Percentiles rank a stretch among this genome's conserved stretches.
These are phyloP conservation scores for Phytophthora kernoviae DNA, from an alignment of 352 stramenopile species.

Conservation along the genomic window DNA sequence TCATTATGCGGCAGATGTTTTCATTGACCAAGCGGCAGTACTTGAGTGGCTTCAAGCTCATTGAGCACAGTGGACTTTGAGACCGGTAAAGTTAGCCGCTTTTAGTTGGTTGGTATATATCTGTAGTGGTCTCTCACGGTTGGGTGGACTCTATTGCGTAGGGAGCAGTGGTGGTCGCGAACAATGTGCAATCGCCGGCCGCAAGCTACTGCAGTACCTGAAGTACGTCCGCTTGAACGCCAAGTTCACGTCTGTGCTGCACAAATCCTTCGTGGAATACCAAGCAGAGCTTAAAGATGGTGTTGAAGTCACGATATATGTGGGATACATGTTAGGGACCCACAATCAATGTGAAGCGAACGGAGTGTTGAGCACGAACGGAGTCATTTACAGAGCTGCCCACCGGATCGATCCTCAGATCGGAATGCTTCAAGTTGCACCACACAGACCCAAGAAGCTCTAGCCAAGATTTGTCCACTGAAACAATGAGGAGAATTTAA, in stretches of 20 bases:
- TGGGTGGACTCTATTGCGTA: constrained; percentile 5
- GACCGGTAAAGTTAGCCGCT: constrained; percentile 11
- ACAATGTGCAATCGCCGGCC: constrained; percentile 44
- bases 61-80: constrained; percentile 35
- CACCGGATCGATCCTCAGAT: background rate
- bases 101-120: background rate
- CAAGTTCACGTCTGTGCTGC: constrained; percentile 35
- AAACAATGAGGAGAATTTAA: too few species aligned
- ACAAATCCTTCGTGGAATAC: constrained; percentile 36
- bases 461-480: too few species aligned
- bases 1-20: constrained; percentile 28
- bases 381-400: background rate
- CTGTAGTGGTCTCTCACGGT: background rate
- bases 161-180: constrained; percentile 35
- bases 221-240: constrained; percentile 35
- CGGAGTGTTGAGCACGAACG: background rate
- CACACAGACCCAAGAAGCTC: too few species aligned
- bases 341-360: too few species aligned
- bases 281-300: constrained; percentile 30
- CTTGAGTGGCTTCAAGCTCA: constrained; percentile 34
- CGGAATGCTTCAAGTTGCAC: too few species aligned
- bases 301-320: constrained; percentile 31
- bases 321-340: too few species aligned
- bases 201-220: constrained; percentile 29
- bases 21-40: constrained; percentile 42